A percentile compares a stretch with the other conserved stretches of the same genome.
Conservation (phyloP, 192 early-diverging fungal species). For the Coemansia sp. region DNA sequence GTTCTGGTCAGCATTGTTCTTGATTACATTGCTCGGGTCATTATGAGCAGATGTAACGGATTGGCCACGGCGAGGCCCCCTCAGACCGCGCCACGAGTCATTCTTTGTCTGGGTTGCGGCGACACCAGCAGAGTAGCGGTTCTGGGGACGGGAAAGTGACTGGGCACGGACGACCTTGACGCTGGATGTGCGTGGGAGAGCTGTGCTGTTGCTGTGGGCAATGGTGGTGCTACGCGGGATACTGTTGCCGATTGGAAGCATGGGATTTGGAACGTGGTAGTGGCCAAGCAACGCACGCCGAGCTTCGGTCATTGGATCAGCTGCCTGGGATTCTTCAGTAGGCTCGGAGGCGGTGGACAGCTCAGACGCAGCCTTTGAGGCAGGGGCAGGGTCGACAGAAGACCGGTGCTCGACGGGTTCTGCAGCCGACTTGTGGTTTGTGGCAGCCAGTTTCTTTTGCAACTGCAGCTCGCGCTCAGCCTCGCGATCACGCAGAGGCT, state of each 20-base stretch:
- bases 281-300: slow-evolving; percentile 47
- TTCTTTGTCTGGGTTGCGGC: not conserved
- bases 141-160: slow-evolving; percentile 39
- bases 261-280: slow-evolving; percentile 30
- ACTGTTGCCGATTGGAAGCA: slow-evolving; percentile 23
- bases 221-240: slow-evolving; percentile 37
- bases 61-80: not conserved
- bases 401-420: not conserved
- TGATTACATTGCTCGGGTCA: too few relatives aligned
- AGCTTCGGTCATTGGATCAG: slow-evolving; percentile 41
- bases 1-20: not conserved
- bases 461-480: slow-evolving; percentile 46
- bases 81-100: not conserved
- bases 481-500: slow-evolving; percentile 52
- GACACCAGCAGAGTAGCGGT: not conserved
- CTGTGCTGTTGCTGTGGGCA: not conserved
- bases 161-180: slow-evolving; percentile 43
- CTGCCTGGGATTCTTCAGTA: not conserved
- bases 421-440: not conserved
- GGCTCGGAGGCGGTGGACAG: not conserved
- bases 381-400: not conserved
- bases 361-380: not conserved
- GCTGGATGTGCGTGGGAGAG: slow-evolving; percentile 23
- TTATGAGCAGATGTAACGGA: not conserved
- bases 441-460: not conserved